These are phyloP conservation scores for Diaporthe citri DNA, from an alignment of 2,329 filamentous ascomycete genomes.

Conservation along the genomic window DNA sequence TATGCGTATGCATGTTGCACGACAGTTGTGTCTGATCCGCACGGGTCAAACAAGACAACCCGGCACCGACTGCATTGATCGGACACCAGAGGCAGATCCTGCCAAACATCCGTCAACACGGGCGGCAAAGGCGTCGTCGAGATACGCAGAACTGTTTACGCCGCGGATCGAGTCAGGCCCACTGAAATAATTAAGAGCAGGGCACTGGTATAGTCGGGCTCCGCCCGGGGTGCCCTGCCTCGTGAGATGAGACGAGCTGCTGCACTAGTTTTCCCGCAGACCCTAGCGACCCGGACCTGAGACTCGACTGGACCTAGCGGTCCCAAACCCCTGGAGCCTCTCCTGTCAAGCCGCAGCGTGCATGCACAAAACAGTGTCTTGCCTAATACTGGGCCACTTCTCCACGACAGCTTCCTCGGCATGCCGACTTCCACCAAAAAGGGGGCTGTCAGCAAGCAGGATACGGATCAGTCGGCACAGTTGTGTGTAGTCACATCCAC, in stretches of 20 bases:
- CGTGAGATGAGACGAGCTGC: slow-evolving; percentile 38
- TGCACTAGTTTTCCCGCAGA: slow-evolving; percentile 35
- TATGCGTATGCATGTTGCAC: slow-evolving; percentile 41
- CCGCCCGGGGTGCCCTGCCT: slow-evolving; percentile 22
- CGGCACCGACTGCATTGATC: slow-evolving; percentile 16
- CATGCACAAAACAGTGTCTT: not conserved
- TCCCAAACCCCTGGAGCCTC: slow-evolving; percentile 18
- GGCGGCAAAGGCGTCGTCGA: slow-evolving; percentile 15
- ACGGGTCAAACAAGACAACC: slow-evolving; percentile 43
- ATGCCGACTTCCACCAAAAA: not conserved
- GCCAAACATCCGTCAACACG: slow-evolving; percentile 17
- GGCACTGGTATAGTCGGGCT: slow-evolving; percentile 20
- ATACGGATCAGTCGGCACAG: slow-evolving; percentile 7
- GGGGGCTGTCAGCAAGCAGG: not conserved
- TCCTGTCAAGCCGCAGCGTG: slow-evolving; percentile 15
- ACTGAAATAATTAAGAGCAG: slow-evolving; percentile 8
- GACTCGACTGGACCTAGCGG: slow-evolving; percentile 34
- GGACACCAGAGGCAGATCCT: slow-evolving; percentile 16
- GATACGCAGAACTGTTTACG: slow-evolving; percentile 1
- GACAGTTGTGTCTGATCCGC: slow-evolving; percentile 43
- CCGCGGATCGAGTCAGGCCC: slow-evolving; percentile 10
- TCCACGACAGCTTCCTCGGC: slow-evolving; percentile 18
- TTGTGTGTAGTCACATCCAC: not conserved
- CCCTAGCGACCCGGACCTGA: slow-evolving; percentile 34
- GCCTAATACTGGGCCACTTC: not conserved